Evolutionary conservation across 2,329 filamentous ascomycete species (phyloP).

Genomic region (Claviceps pazoutovae): DNA sequence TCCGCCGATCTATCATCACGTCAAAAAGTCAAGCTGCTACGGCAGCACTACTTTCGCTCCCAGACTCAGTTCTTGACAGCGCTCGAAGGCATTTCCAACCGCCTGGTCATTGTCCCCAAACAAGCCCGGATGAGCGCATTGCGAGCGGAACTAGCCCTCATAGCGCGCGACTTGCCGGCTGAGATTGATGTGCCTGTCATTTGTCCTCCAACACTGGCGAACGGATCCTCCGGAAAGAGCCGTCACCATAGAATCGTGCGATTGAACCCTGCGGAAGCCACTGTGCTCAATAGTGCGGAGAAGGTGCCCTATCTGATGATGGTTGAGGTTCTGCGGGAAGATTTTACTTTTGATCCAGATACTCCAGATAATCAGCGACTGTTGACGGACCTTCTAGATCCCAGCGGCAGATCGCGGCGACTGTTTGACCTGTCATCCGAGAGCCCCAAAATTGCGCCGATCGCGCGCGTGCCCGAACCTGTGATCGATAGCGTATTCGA

Average conservation of each 20-base stretch:
- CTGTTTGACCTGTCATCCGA: constrained; percentile 56
- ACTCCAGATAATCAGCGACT: constrained; percentile 58
- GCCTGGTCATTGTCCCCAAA: constrained; percentile 71
- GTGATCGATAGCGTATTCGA: constrained; percentile 66
- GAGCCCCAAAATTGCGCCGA: constrained; percentile 37
- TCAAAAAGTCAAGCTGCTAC: constrained; percentile 58
- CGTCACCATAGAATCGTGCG: constrained; percentile 72
- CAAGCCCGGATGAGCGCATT: constrained; percentile 67
- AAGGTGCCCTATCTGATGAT: constrained; percentile 76
- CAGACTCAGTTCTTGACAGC: constrained; percentile 71
- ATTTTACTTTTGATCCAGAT: constrained; percentile 70
- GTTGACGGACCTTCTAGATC: constrained; percentile 40
- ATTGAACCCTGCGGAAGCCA: constrained; percentile 71
- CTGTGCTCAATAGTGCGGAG: constrained; percentile 74
- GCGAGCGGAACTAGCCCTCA: constrained; percentile 65
- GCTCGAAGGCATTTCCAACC: constrained; percentile 71
- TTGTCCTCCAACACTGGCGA: constrained; percentile 58
- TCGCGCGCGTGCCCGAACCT: constrained; percentile 28
- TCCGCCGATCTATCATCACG: constrained; percentile 46
- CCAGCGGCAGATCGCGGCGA: constrained; percentile 42
- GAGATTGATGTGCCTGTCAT: constrained; percentile 76
- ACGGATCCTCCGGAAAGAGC: constrained; percentile 61
- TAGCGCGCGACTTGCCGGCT: constrained; percentile 67
- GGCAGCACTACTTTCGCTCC: constrained; percentile 72
- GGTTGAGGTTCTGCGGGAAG: constrained; percentile 69